Evolutionary conservation across 176 grass and related monocot genomes (phyloP), one percentile per base, ranked within the genome.

Genomic region (Cymbopogon citratus): DNA sequence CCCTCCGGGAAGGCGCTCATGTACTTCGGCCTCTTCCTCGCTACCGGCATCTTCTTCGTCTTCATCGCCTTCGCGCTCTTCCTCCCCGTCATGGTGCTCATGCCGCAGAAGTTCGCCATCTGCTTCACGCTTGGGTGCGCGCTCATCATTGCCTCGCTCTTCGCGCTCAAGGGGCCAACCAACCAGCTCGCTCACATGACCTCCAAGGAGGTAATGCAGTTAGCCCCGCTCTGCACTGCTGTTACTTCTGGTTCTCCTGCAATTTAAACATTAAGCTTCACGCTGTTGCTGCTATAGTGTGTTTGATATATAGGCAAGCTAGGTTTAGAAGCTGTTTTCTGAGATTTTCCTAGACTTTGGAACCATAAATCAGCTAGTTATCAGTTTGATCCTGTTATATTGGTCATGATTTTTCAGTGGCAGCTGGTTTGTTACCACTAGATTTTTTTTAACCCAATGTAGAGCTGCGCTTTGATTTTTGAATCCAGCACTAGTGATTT

Each of bases 81-180:
- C 79, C 91, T 99, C 48, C 92, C 93, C 31, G 92, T 95, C 61
- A 99, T 99, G 87, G 93, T 95, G 63, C 35, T 99, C 76, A 83
- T 99, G 91, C 96, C 96, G 61, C 92, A 95, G 85, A 99, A 99
- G 85, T 99, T 99, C 61, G 96, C 96, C 35, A 90, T 99, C 68
- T 91, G 82, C 80, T 99, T 99, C 81, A 99, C 92, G 21, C 77
- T 95, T 61, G 96, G 92, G 2, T 99, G 96, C 74, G 77, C 87
- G 31, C 90, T 95, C 72, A 99, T 99, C 85, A 91, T 99, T 66
- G 85, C 86, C 7, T 99, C 96, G 6, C 87, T 95, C 82, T 99
- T 99, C 89, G 96, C 92, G 69, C 96, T 99, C 26, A 99, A 91
- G 73, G 96, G 96, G 0, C 92, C 96, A 1, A 65, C 81, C 4